Percentiles rank a stretch among this genome's conserved stretches.
Evolutionary conservation across 495 filamentous ascomycete species (phyloP).

Genomic region (Daldinia vernicosa): DNA sequence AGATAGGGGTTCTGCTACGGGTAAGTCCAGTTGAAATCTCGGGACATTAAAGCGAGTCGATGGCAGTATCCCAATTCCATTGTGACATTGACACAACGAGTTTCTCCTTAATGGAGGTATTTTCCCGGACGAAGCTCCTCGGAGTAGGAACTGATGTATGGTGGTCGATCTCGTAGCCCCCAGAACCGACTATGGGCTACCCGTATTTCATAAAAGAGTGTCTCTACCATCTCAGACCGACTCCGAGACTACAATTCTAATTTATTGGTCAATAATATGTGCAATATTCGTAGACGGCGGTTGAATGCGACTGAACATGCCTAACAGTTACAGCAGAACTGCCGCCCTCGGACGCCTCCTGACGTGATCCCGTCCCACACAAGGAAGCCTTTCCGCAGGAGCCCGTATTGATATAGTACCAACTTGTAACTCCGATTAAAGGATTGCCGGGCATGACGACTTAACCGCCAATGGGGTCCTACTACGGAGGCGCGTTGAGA

Average conservation of each 20-base stretch:
- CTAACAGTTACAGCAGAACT: conserved; percentile 3
- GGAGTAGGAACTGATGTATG: not conserved
- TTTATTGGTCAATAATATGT: not conserved
- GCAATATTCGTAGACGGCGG: conserved; percentile 17
- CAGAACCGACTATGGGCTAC: not conserved
- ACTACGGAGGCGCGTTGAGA: conserved; percentile 8
- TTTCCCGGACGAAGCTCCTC: too few species aligned
- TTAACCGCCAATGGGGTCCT: conserved; percentile 28
- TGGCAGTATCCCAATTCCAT: too few species aligned
- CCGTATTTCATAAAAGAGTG: not conserved
- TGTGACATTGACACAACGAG: too few species aligned
- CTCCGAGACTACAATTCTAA: not conserved
- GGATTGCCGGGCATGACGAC: conserved; percentile 22
- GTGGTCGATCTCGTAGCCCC: not conserved
- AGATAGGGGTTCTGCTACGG: too few species aligned
- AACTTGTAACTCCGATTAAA: conserved; percentile 19
- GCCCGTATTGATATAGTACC: conserved; percentile 11
- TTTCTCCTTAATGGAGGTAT: too few species aligned
- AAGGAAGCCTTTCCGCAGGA: conserved; percentile 5
- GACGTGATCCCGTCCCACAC: conserved; percentile 6
- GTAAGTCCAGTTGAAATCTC: too few species aligned
- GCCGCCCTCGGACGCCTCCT: conserved; percentile 6
- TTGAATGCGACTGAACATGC: conserved; percentile 6
- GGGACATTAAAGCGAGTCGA: too few species aligned
- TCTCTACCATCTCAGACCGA: not conserved